Base-by-base conservation (phyloP, 2,329 filamentous ascomycete genomes). In the Hymenoscyphus salicellus region DNA sequence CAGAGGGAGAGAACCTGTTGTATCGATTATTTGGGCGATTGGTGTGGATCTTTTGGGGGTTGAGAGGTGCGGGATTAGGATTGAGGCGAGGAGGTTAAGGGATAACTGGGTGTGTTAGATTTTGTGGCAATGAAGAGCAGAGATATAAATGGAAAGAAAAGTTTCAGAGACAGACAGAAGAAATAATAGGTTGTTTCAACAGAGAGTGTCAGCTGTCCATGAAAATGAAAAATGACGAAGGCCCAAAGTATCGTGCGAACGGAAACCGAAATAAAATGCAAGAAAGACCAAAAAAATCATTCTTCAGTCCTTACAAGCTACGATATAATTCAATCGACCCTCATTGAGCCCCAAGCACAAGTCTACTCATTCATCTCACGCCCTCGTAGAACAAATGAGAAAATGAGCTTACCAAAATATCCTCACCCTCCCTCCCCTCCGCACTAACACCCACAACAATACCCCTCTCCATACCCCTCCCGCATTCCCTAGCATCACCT, bases 1-100 rank as follows among this genome's bases (percentile, higher is more conserved):
- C n/a, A 75, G 61, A 0, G 68, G 70, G 20, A 75, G 75, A 1
- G 70, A 72, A 5, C 73, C 73, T 1, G 71, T 73, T 8, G 73
- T 71, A 62, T 75, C 73, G 52, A 76, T 70, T 17, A 76, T 66
- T 16, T 66, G 65, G 26, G 69, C 73, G 46, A 67, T 69, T 10
- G 68, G 38, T n/a, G 26, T 26, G 14, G 14, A n/a, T 1, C 7
- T 17, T 36, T 66, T 65, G 26, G 41, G 6, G 55, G 46, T 28
- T 23, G 36, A 16, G 33, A 14, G 59, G n/a, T 28, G 49, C 2
- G 14, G 64, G 55, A 72, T 56, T 17, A 75, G 66, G 5, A 71
- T 58, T 32, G 69, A 70, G 7, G 66, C 66, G 20, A 74, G 64
- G 46, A 72, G 66, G 43, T 74, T 65, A 46, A 74, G 67, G 58